phyloP scores from a whole-genome alignment of 2,329 filamentous ascomycete genomes.

The Calonectria hawksworthii region DNA sequence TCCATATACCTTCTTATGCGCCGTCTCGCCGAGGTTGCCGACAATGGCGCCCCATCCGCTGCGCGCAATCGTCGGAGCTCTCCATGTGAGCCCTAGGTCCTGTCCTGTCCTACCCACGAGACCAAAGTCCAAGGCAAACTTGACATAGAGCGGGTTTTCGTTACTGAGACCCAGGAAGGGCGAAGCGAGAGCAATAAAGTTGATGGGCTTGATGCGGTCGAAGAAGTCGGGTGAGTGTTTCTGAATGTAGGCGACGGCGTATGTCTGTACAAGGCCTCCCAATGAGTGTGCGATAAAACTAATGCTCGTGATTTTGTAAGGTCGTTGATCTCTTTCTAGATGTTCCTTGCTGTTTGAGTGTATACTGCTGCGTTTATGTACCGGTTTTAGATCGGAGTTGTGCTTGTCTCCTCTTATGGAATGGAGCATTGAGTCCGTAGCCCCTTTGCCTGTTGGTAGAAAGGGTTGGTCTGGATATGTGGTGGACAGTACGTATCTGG shows the following conservation, averaged over 20 bases:
- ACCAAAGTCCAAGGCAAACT: constrained; percentile 96
- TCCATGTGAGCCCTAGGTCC: constrained; percentile 95
- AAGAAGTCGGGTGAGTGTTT: constrained; percentile 96
- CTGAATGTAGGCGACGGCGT: constrained; percentile 95
- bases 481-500: constrained; percentile 89
- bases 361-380: constrained; percentile 74
- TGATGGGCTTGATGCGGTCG: constrained; percentile 85
- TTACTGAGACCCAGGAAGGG: constrained; percentile 94
- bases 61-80: constrained; percentile 85
- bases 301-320: constrained; percentile 92
- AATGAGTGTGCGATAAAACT: constrained; percentile 95
- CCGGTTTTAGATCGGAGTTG: constrained; percentile 61
- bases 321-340: constrained; percentile 61
- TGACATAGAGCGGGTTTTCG: constrained; percentile 97
- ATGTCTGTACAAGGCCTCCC: constrained; percentile 90
- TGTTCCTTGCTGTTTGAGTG: constrained; percentile 70
- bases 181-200: constrained; percentile 90
- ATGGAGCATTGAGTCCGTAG: constrained; percentile 58
- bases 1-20: constrained; percentile 47
- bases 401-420: constrained; percentile 58
- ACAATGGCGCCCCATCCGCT: constrained; percentile 93
- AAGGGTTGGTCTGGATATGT: constrained; percentile 96
- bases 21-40: constrained; percentile 76
- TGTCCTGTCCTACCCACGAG: constrained; percentile 96
- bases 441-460: constrained; percentile 72